Percentiles rank a stretch among this genome's conserved stretches.
These are phyloP conservation scores for Sclerotinia minor DNA, from an alignment of 2,329 filamentous ascomycete genomes.

Conservation along the genomic window DNA sequence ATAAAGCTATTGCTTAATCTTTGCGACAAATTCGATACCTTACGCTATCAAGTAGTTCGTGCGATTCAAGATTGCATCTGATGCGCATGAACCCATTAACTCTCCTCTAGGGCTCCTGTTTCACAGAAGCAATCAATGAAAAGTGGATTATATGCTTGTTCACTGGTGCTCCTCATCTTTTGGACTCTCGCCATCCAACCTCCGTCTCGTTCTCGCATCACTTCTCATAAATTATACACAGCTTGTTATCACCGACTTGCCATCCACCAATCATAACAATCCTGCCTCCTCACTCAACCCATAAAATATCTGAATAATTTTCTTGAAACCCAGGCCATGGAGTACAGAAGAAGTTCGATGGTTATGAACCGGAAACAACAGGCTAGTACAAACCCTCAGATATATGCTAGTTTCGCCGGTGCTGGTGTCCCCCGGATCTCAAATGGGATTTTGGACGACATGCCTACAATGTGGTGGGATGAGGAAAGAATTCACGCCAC, in stretches of 20 bases:
- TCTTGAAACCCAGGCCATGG: conserved; percentile 31
- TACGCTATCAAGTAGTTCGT: conserved; percentile 22
- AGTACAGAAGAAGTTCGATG: conserved; percentile 38
- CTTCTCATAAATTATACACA: conserved; percentile 15
- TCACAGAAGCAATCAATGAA: conserved; percentile 13
- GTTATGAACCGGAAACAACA: conserved; percentile 30
- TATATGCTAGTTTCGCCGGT: conserved; percentile 40
- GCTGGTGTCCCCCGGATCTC: conserved; percentile 29
- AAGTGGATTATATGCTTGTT: conserved; percentile 19
- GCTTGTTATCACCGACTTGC: not conserved
- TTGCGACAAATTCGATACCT: conserved; percentile 21
- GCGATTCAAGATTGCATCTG: conserved; percentile 11
- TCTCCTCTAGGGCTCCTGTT: not conserved
- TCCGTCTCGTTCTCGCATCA: not conserved
- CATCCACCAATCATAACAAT: conserved; percentile 6
- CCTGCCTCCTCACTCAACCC: not conserved
- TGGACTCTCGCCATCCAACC: conserved; percentile 19
- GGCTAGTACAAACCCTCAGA: conserved; percentile 33
- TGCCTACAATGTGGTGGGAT: conserved; percentile 65
- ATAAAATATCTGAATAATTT: not conserved
- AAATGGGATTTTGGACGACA: conserved; percentile 38
- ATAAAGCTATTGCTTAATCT: conserved; percentile 33
- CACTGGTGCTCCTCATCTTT: conserved; percentile 15
- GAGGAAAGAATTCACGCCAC: conserved; percentile 66
- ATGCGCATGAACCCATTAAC: conserved; percentile 13